Conservation (phyloP, 2,329 filamentous ascomycete species). For the Thelonectria rubi region DNA sequence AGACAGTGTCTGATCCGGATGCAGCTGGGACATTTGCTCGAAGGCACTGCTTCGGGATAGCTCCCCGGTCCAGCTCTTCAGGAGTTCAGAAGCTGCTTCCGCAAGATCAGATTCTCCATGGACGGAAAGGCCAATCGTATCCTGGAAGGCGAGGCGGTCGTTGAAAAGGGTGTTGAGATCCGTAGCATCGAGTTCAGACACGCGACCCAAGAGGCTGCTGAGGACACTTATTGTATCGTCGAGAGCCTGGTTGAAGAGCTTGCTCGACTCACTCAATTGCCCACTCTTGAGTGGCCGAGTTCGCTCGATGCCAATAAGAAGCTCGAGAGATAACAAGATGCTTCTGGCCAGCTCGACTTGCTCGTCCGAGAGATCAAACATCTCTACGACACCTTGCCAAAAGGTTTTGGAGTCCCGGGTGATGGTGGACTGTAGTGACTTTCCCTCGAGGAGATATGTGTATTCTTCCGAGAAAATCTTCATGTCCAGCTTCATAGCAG, state of each 20-base stretch:
- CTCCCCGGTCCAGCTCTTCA: conserved; percentile 83
- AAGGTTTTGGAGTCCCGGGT: conserved; percentile 69
- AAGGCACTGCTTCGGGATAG: conserved; percentile 54
- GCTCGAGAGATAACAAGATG: conserved; percentile 75
- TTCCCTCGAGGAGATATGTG: conserved; percentile 68
- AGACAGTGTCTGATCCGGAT: conserved; percentile 52
- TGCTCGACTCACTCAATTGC: conserved; percentile 50
- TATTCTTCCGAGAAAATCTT: conserved; percentile 54
- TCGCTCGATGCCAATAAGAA: conserved; percentile 78
- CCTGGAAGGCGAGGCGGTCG: conserved; percentile 73
- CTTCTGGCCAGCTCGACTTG: conserved; percentile 78
- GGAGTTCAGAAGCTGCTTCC: conserved; percentile 80
- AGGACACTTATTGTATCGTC: conserved; percentile 65
- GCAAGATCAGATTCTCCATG: conserved; percentile 83
- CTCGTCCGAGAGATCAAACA: conserved; percentile 81
- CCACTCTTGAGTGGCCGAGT: conserved; percentile 66
- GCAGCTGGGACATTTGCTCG: conserved; percentile 51
- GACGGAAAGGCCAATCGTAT: conserved; percentile 81
- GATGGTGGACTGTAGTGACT: conserved; percentile 71
- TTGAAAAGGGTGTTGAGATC: conserved; percentile 77
- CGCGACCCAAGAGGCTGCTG: conserved; percentile 76
- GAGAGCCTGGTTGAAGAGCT: conserved; percentile 83
- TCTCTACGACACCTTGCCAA: conserved; percentile 59
- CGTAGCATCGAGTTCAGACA: conserved; percentile 77
- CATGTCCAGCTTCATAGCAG: conserved; percentile 61